Conservation (phyloP, 495 filamentous ascomycete genomes). For the Lasiosphaeris hirsuta region DNA sequence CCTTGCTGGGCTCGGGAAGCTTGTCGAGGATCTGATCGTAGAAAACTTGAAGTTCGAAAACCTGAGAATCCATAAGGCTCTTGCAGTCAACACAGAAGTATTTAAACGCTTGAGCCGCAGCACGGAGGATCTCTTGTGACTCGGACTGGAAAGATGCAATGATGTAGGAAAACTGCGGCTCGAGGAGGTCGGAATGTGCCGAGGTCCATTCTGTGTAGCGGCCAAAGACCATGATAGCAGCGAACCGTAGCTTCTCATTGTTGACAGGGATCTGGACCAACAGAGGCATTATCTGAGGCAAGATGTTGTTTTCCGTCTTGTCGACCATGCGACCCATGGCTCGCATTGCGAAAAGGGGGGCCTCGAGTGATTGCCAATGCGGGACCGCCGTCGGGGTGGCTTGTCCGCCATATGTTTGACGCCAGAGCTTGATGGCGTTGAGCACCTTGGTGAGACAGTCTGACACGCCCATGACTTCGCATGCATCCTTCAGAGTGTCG, state of each 20-base stretch:
- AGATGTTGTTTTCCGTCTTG: conserved; percentile 74
- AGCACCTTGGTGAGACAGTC: conserved; percentile 88
- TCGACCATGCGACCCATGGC: conserved; percentile 98
- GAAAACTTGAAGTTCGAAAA: conserved; percentile 81
- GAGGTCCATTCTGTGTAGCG: conserved; percentile 98
- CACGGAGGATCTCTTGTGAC: conserved; percentile 83
- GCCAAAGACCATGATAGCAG: conserved; percentile 93
- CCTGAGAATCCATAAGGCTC: conserved; percentile 73
- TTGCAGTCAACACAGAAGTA: conserved; percentile 96
- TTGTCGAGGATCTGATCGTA: conserved; percentile 85
- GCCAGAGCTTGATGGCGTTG: conserved; percentile 80
- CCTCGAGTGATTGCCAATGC: conserved; percentile 94
- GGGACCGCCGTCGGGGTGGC: conserved; percentile 73
- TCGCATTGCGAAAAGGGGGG: conserved; percentile 89
- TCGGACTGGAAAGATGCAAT: conserved; percentile 81
- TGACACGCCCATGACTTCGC: conserved; percentile 87
- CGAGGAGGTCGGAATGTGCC: conserved; percentile 84
- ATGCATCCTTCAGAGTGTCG: conserved; percentile 96
- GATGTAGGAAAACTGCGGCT: conserved; percentile 90
- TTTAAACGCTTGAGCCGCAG: conserved; percentile 89
- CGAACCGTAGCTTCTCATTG: conserved; percentile 94
- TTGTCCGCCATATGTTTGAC: conserved; percentile 72
- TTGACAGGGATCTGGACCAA: conserved; percentile 93
- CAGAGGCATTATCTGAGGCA: conserved; percentile 86
- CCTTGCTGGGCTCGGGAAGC: conserved; percentile 79